Evolutionary conservation across 345 rosid species (phyloP), one percentile per base, ranked within the genome.

Genomic region (Dipteronia dyeriana): DNA sequence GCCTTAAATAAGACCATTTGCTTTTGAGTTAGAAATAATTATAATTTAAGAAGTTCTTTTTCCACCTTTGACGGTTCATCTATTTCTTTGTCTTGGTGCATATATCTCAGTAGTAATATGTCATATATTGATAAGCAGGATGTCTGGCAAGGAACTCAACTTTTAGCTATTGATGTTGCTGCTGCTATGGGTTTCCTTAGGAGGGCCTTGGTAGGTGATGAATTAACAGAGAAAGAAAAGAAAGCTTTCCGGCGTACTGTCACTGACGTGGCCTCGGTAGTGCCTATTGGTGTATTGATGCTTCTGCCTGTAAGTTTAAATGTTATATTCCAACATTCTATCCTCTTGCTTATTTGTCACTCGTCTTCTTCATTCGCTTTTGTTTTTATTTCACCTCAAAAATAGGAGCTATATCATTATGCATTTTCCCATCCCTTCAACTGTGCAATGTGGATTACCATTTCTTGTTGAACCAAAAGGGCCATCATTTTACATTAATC

Each of bases 91-190:
- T 56, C 63, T 41, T 17, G 66, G 47, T 80, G 69, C 25, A 53
- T 45, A 20, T 5, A 22, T 70, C 78, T 76, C 59, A 67, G 47
- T 56, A 7, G 57, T 70, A 26, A 63, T 31, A 29, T 60, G 5
- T 62, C 53, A 61, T 73, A 34, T 38, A 78, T 76, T 49, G 71
- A 70, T 80, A 78, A 78, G 62, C 92, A 96, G 99, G 98, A 96
- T 84, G 93, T 96, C 78, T 87, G 90, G 89, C 99, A 94, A 87
- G 99, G 99, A 73, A 92, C 99, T 73, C 98, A 92, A 85, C 99
- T 96, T 82, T 89, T 96, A 68, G 98, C 91, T 49, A 86, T 91
- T 81, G 99, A 96, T 85, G 94, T 87, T 82, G 94, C 83, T 83
- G 94, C 97, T 84, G 95, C 99, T 16, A 80, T 75, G 87, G 97